A percentile compares a stretch with the other conserved stretches of the same genome.
These are phyloP conservation scores for Gremmenia infestans DNA, from an alignment of 2,329 filamentous ascomycete species.

Conservation along the genomic window DNA sequence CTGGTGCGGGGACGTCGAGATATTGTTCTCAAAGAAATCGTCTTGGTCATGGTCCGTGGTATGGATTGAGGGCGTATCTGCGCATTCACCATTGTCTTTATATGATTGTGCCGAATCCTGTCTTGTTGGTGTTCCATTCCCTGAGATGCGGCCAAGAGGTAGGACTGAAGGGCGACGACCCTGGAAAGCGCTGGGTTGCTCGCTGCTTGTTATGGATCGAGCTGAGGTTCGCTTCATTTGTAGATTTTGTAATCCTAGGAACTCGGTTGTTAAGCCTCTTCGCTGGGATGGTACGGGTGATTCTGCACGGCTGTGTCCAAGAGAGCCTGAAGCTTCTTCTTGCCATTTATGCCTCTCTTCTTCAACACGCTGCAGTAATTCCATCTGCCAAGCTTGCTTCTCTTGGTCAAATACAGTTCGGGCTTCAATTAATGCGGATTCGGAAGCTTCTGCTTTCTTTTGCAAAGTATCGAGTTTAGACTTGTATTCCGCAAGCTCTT, in stretches of 20 bases:
- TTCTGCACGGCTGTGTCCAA: conserved; percentile 30
- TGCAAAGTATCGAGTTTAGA: conserved; percentile 57
- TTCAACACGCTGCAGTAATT: conserved; percentile 54
- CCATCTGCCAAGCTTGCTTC: conserved; percentile 52
- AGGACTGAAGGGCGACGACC: conserved; percentile 25
- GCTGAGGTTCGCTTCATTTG: conserved; percentile 27
- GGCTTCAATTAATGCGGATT: conserved; percentile 58
- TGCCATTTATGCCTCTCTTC: conserved; percentile 60
- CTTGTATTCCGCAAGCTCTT: conserved; percentile 57
- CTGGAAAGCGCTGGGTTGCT: conserved; percentile 19
- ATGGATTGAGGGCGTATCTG: conserved; percentile 23
- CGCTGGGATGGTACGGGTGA: conserved; percentile 29
- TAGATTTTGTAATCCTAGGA: conserved; percentile 34
- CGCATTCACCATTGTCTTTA: conserved; percentile 19
- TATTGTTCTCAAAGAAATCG: conserved; percentile 46
- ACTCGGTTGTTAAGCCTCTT: conserved; percentile 30
- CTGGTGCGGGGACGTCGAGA: conserved; percentile 58
- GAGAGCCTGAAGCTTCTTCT: conserved; percentile 36
- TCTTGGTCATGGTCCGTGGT: conserved; percentile 39
- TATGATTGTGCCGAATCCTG: conserved; percentile 29
- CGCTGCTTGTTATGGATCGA: conserved; percentile 26
- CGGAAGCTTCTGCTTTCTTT: conserved; percentile 58
- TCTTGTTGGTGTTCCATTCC: conserved; percentile 27
- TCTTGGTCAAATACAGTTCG: conserved; percentile 53
- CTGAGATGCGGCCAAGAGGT: conserved; percentile 23